These are phyloP conservation scores for Solanum rostratum DNA, from an alignment of 257 asterid genomes.

Conservation along the genomic window DNA sequence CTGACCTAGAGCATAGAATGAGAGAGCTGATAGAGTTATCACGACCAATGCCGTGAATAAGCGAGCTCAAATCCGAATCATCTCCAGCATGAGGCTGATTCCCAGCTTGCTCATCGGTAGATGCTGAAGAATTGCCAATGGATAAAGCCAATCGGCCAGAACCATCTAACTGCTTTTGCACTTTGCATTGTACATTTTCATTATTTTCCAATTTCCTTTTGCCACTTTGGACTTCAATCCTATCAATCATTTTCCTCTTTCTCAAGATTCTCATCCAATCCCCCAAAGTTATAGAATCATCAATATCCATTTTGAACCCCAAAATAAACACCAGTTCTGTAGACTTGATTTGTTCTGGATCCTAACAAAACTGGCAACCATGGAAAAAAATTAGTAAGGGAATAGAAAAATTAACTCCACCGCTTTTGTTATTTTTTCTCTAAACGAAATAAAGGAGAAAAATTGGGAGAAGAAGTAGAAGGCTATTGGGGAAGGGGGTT, in stretches of 20 bases:
- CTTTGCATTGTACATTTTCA: conserved; percentile 21
- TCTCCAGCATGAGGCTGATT: background rate
- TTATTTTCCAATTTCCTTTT: conserved; percentile 48
- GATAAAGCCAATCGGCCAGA: conserved; percentile 8
- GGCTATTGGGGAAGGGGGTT: too few relatives aligned
- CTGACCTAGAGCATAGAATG: conserved; percentile 67
- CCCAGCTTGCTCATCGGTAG: conserved; percentile 4
- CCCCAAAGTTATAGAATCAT: too few relatives aligned
- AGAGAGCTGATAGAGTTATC: conserved; percentile 82
- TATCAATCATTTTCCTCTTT: background rate
- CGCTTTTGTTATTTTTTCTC: too few relatives aligned
- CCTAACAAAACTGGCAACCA: too few relatives aligned
- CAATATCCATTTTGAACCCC: background rate
- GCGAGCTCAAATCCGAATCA: conserved; percentile 48
- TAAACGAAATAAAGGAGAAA: too few relatives aligned
- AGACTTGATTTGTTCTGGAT: too few relatives aligned
- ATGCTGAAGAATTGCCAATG: conserved; percentile 15
- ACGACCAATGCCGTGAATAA: conserved; percentile 62
- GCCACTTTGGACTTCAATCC: conserved; percentile 26
- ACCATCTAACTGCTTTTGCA: conserved; percentile 26
- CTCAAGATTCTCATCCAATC: too few relatives aligned
- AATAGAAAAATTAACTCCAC: too few relatives aligned
- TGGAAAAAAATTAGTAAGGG: background rate
- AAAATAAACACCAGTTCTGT: too few relatives aligned
- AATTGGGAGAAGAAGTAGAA: too few relatives aligned